phyloP scores from a whole-genome alignment of 805 yeast genomes.

The Lachancea quebecensis region DNA sequence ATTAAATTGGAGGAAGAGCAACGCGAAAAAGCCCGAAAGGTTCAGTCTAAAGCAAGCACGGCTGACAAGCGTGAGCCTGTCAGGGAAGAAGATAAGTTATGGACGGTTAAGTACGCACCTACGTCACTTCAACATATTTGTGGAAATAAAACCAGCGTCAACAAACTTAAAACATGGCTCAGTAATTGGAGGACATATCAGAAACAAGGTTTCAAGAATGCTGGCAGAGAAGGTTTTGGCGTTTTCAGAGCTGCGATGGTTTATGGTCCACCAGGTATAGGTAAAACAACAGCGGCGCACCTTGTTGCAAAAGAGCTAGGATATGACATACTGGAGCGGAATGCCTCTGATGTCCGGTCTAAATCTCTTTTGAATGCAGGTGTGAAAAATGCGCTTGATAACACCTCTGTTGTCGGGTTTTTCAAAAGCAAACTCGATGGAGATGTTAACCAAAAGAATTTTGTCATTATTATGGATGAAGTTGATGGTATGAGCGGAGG shows the following conservation, averaged over 20 bases:
- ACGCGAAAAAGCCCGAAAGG: conserved; percentile 29
- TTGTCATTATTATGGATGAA: conserved; percentile 94
- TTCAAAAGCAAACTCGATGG: conserved; percentile 37
- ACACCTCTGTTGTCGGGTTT: conserved; percentile 77
- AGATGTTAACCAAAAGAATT: conserved; percentile 42
- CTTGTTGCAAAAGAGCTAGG: conserved; percentile 63
- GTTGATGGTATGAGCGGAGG: conserved; percentile 99
- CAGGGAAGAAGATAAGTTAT: conserved; percentile 52
- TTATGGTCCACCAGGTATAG: conserved; percentile 84
- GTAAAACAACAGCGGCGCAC: conserved; percentile 79
- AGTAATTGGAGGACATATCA: conserved; percentile 60
- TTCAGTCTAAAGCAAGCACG: conserved; percentile 21
- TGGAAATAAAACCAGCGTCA: conserved; percentile 78
- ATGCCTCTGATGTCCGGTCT: conserved; percentile 86
- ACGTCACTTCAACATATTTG: conserved; percentile 66
- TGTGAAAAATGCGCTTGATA: conserved; percentile 65
- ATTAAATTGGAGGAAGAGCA: conserved; percentile 45
- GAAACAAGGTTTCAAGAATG: conserved; percentile 46
- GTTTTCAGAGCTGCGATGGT: conserved; percentile 75
- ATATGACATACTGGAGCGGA: conserved; percentile 67
- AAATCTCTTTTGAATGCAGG: conserved; percentile 65
- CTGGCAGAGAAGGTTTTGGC: conserved; percentile 61
- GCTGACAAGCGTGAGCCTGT: conserved; percentile 15
- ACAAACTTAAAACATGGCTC: conserved; percentile 67
- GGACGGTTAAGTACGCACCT: conserved; percentile 96